Conservation (phyloP, 1,139 yeast genomes). For the Ogataea hybrid region DNA sequence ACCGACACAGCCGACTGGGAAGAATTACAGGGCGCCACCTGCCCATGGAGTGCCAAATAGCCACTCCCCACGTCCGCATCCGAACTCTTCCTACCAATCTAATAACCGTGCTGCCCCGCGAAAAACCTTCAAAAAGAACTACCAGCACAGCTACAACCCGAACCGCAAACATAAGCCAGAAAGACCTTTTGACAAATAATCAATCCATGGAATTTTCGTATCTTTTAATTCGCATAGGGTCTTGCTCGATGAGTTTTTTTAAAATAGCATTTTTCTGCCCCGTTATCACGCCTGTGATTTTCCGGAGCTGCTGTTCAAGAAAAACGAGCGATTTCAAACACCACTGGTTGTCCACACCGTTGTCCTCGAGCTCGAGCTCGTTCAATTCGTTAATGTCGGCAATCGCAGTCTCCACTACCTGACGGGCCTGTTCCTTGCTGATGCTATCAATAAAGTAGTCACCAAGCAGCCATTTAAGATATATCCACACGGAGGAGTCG, state of each 20-base stretch:
- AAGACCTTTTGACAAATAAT: constrained; percentile 1
- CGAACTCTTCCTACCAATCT: constrained; percentile 1
- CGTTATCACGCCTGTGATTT: constrained; percentile 1
- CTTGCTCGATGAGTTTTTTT: constrained; percentile 49
- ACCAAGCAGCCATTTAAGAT: constrained; percentile 77
- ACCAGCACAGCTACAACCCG: constrained; percentile 6
- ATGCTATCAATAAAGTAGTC: constrained; percentile 41
- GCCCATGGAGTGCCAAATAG: background rate
- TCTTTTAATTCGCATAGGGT: constrained; percentile 67
- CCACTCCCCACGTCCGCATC: constrained; percentile 1
- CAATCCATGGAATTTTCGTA: constrained; percentile 40
- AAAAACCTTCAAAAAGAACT: constrained; percentile 17
- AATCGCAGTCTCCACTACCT: constrained; percentile 30
- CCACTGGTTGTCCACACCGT: constrained; percentile 62
- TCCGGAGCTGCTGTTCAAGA: constrained; percentile 35
- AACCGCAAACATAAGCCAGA: constrained; percentile 9
- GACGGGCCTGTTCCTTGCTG: constrained; percentile 15
- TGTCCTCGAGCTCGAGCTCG: constrained; percentile 56
- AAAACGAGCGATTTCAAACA: constrained; percentile 55
- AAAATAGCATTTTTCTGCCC: constrained; percentile 30
- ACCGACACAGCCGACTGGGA: background rate
- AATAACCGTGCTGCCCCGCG: constrained; percentile 6
- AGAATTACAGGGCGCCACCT: background rate
- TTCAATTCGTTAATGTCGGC: constrained; percentile 51
- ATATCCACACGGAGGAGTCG: constrained; percentile 92